phyloP scores from a whole-genome alignment of 2,329 filamentous ascomycete species.

The Colletotrichum trifolii region DNA sequence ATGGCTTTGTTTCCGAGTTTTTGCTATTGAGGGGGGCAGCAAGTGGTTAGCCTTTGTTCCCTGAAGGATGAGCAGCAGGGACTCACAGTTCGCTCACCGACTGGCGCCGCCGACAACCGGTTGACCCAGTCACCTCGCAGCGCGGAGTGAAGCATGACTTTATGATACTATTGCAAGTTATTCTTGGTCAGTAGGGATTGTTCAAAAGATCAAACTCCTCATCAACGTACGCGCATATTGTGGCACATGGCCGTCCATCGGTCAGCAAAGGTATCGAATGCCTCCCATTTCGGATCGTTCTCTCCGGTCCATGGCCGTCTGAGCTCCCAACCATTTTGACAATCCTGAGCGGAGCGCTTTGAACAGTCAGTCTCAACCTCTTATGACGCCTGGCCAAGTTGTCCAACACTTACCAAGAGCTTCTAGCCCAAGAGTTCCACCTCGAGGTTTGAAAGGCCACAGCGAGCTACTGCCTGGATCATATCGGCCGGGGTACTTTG shows the following conservation, averaged over 20 bases:
- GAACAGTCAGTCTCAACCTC: not conserved
- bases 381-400: not conserved
- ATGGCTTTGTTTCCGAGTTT: not conserved
- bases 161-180: not conserved
- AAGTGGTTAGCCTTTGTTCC: no score
- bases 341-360: not conserved
- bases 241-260: not conserved
- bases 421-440: slow-evolving; percentile 2
- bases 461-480: not conserved
- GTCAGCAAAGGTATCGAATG: not conserved
- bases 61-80: not conserved
- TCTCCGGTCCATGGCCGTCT: not conserved
- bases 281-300: not conserved
- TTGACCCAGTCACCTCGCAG: not conserved
- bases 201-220: not conserved
- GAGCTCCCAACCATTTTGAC: slow-evolving; percentile 1
- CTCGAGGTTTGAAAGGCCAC: not conserved
- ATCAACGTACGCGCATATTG: not conserved
- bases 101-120: not conserved
- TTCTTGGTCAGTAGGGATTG: not conserved
- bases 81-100: slow-evolving; percentile 2
- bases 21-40: not conserved
- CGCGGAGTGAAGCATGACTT: slow-evolving; percentile 2
- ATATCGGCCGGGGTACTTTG: not conserved
- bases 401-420: not conserved